Conservation (phyloP, 225 moss, liverwort and hornwort species). For the Neckera pumila region DNA sequence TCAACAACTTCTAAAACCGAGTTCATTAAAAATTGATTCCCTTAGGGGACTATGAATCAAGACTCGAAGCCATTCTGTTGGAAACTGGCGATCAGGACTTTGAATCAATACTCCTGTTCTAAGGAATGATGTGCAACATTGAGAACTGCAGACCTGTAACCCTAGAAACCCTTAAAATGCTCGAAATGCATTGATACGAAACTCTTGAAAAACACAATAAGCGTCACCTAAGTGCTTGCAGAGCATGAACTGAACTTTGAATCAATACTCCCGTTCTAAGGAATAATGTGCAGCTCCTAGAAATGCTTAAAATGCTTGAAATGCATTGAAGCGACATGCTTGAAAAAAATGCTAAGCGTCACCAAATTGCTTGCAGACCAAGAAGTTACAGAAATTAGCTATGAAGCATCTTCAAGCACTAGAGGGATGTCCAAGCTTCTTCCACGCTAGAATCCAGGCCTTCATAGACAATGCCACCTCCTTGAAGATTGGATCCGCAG, state of each 20-base stretch:
- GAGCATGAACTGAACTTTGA: background rate
- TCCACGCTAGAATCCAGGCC: conserved; percentile 50
- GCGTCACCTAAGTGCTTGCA: background rate
- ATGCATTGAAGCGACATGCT: background rate
- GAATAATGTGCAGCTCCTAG: background rate
- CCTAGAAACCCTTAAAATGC: background rate
- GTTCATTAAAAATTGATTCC: background rate
- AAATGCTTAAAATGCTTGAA: background rate
- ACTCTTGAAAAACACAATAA: background rate
- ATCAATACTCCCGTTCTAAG: background rate
- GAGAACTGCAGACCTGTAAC: background rate
- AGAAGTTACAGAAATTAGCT: background rate
- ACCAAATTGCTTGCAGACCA: background rate
- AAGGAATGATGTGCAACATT: background rate
- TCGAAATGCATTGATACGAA: background rate
- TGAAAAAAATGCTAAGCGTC: background rate
- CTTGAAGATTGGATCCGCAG: conserved; percentile 26
- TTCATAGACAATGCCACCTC: conserved; percentile 36
- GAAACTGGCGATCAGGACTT: background rate
- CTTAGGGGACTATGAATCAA: background rate
- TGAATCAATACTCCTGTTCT: background rate
- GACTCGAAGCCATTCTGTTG: background rate
- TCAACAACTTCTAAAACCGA: background rate
- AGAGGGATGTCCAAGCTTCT: conserved; percentile 6
- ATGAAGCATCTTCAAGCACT: background rate